Base-by-base conservation (phyloP, 345 rosid species). In the Physaria fendleri region DNA sequence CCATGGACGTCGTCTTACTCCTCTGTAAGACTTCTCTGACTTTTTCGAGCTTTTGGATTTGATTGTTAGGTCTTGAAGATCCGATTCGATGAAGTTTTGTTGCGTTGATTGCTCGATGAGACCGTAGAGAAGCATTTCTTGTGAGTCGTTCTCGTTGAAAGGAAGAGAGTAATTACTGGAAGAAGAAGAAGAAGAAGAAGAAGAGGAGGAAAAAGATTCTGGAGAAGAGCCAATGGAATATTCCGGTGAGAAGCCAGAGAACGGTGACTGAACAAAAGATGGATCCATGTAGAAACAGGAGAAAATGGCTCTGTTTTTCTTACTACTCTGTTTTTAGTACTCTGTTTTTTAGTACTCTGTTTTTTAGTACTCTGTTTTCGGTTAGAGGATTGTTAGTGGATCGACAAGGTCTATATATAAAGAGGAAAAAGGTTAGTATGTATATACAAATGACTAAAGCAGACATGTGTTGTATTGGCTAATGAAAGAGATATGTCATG, bases 61-160 rank as follows among this genome's bases (percentile, higher is more conserved):
- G 13, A 29, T 15, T 30, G 45, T 30, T 61, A 48, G 21, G 11
- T 39, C 43, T 15, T 11, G 39, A 34, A 0, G 1, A 15, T 38
- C 0, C 0, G 57, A 15, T 0, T 32, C 51, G 53, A 37, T 15
- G 51, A 13, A 41, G 13, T 2, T 35, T 40, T 51, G 61, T 56
- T n/a, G 72, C 24, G 25, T 71, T 38, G 68, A 79, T 21, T 67
- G 74, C 8, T 79, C 66, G 13, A 88, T 79, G 11, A 91, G 59
- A 1, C 83, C 84, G 46, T 76, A 81, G 9, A 88, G 83, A 60
- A 81, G 88, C 98, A 91, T 91, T 75, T 91, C 98, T 15, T 85
- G 90, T 0, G 95, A 81, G 70, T 91, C 98, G 48, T 88, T 88
- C 65, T 91, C 98, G 67, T 91, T 78, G 78, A 91, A 91, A 12